A percentile compares a stretch with the other conserved stretches of the same genome.
Conservation (phyloP, 208 protist genomes). For the Novymonas esmeraldas region DNA sequence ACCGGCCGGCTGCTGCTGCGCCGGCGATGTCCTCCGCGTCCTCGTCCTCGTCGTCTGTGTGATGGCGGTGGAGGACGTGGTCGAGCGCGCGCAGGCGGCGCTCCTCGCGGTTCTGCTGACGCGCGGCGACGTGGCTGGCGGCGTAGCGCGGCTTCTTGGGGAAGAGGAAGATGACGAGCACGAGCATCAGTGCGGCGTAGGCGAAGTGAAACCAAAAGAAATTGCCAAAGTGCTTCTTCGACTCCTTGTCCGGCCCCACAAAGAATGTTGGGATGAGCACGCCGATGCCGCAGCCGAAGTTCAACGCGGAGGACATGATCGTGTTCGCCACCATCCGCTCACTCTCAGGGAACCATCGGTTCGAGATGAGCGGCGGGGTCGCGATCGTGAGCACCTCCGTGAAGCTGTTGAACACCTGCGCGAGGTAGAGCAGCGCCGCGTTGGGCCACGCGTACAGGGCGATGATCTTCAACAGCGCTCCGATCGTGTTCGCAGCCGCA, state of each 20-base stretch:
- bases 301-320: constrained; percentile 61
- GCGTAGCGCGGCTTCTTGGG: constrained; percentile 44
- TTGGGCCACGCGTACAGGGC: constrained; percentile 67
- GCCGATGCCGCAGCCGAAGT: constrained; percentile 72
- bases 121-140: constrained; percentile 55
- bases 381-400: constrained; percentile 80
- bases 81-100: constrained; percentile 30
- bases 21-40: neutral
- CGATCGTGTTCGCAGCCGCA: constrained; percentile 49
- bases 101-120: constrained; percentile 46
- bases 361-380: constrained; percentile 77
- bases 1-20: too few relatives aligned
- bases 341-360: constrained; percentile 71
- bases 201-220: constrained; percentile 81
- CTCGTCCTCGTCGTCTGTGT: constrained; percentile 21
- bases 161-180: constrained; percentile 62
- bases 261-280: constrained; percentile 75
- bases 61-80: constrained; percentile 11
- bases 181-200: constrained; percentile 36
- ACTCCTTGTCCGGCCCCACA: constrained; percentile 50
- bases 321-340: constrained; percentile 76
- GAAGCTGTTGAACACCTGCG: constrained; percentile 73
- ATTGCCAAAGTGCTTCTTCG: constrained; percentile 56
- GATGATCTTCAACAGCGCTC: constrained; percentile 64
- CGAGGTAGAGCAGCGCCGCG: constrained; percentile 53